These are phyloP conservation scores for Pleurotus tuber-regium DNA, from an alignment of 768 basidiomycete species.

Conservation along the genomic window DNA sequence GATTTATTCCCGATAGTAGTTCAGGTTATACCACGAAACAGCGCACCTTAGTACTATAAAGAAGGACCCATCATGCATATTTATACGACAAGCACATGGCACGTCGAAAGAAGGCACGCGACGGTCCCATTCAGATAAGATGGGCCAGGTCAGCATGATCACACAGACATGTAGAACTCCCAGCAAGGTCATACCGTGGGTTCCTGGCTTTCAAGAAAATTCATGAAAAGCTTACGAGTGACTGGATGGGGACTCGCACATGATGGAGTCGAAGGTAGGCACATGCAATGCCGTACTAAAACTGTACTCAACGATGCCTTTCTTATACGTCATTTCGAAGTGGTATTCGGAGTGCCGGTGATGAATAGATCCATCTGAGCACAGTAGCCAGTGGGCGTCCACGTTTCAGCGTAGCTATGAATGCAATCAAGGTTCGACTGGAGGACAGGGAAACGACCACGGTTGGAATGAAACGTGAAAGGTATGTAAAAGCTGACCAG, in stretches of 20 bases:
- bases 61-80: background rate
- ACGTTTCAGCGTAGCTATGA: no score
- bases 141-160: background rate
- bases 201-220: background rate
- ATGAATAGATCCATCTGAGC: background rate
- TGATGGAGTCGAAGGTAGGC: background rate
- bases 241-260: background rate
- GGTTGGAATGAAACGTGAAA: no score
- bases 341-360: background rate
- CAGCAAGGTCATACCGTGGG: conserved; percentile 9
- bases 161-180: conserved; percentile 3
- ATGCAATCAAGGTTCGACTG: no score
- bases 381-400: no score
- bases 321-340: background rate
- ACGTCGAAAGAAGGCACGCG: conserved; percentile 1
- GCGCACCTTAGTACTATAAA: background rate
- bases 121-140: background rate
- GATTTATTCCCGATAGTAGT: background rate
- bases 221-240: background rate
- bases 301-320: no score
- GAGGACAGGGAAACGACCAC: no score
- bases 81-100: conserved; percentile 4
- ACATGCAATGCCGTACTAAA: no score
- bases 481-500: no score
- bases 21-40: background rate